Percentiles rank a stretch among this genome's conserved stretches.
These are phyloP conservation scores for Vicia villosa DNA, from an alignment of 306 rosid species.

Conservation along the genomic window DNA sequence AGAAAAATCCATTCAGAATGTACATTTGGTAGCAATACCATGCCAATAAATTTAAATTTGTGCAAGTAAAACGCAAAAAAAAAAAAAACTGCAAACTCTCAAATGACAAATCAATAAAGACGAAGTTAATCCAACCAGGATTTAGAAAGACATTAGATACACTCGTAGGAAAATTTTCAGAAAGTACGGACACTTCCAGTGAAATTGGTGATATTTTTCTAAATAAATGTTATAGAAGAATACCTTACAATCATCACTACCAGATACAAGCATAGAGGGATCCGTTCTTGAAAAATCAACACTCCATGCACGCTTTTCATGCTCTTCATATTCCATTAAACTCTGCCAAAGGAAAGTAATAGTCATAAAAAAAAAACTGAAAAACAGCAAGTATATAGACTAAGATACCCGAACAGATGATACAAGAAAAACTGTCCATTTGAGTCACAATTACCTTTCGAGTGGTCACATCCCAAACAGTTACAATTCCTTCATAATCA, in stretches of 20 bases:
- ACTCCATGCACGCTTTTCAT: slow-evolving; percentile 99
- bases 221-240: slow-evolving; percentile 13
- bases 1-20: background rate
- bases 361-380: slow-evolving; percentile 16
- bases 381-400: slow-evolving; percentile 12
- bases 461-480: slow-evolving; percentile 95
- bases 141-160: background rate
- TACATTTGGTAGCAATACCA: slow-evolving; percentile 2
- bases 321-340: slow-evolving; percentile 97
- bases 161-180: background rate
- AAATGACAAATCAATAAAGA: background rate
- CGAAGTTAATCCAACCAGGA: slow-evolving; percentile 15
- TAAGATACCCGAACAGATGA: slow-evolving; percentile 21
- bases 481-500: slow-evolving; percentile 95
- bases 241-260: slow-evolving; percentile 99
- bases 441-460: slow-evolving; percentile 66
- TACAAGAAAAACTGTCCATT: slow-evolving; percentile 32
- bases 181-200: slow-evolving; percentile 20
- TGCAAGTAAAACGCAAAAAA: background rate
- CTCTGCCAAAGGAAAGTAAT: slow-evolving; percentile 54
- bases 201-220: slow-evolving; percentile 17
- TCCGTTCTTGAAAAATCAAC: slow-evolving; percentile 95
- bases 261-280: slow-evolving; percentile 95
- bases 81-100: slow-evolving; percentile 1
- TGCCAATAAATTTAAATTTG: slow-evolving; percentile 16